Conservation (phyloP, 2,329 filamentous ascomycete species). For the Penicillium sp. region DNA sequence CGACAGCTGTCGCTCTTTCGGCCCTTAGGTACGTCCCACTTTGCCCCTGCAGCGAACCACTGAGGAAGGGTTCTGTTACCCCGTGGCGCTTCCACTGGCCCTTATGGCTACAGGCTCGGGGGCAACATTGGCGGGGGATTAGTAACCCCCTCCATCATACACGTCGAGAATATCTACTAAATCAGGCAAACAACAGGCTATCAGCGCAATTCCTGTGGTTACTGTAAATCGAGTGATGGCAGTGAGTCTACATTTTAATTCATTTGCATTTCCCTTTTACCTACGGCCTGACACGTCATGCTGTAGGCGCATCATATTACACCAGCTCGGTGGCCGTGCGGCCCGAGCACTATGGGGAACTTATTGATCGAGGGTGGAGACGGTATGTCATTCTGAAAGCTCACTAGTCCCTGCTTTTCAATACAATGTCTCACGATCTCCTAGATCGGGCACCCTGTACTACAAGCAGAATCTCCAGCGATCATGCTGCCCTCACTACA, state of each 20-base stretch:
- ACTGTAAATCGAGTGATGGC: conserved; percentile 48
- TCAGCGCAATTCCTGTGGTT: conserved; percentile 49
- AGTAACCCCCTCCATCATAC: background rate
- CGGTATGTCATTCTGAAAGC: conserved; percentile 31
- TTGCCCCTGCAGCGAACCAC: conserved; percentile 28
- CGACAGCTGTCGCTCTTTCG: conserved; percentile 46
- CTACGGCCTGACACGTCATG: conserved; percentile 18
- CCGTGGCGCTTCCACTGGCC: conserved; percentile 37
- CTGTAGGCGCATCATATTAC: conserved; percentile 47
- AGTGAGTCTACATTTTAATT: conserved; percentile 38
- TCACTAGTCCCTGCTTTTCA: background rate
- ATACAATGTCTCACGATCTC: conserved; percentile 10
- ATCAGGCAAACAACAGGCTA: conserved; percentile 31
- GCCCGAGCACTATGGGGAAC: conserved; percentile 48
- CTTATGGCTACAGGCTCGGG: background rate
- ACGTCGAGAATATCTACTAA: background rate
- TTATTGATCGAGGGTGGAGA: conserved; percentile 52
- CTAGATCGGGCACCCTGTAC: conserved; percentile 49
- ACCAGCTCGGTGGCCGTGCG: conserved; percentile 45
- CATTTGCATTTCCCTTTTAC: background rate
- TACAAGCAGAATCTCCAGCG: conserved; percentile 61
- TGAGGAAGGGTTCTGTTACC: conserved; percentile 28
- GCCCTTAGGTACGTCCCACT: conserved; percentile 43
- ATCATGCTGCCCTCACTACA: conserved; percentile 86
- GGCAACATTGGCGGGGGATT: background rate